Percentiles rank a stretch among this genome's conserved stretches.
These are phyloP conservation scores for Camillea tinctor DNA, from an alignment of 2,329 filamentous ascomycete species.

Conservation along the genomic window DNA sequence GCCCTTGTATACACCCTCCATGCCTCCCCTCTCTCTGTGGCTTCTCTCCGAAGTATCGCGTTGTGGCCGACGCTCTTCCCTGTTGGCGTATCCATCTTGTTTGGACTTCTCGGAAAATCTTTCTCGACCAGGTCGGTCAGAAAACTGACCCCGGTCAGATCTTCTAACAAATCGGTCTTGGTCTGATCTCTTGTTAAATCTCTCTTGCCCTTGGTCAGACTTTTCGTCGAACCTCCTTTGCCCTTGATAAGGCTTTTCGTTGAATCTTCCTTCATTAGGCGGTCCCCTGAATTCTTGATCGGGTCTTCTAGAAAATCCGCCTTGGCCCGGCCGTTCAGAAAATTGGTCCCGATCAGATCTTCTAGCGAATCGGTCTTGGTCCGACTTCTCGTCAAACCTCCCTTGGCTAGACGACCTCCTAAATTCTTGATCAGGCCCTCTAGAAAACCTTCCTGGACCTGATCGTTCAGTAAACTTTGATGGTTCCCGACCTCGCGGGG, in stretches of 20 bases:
- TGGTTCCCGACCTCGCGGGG: too few relatives aligned
- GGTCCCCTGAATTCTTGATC: too few relatives aligned
- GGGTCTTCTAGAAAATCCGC: not conserved
- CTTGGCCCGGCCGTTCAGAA: not conserved
- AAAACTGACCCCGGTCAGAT: too few relatives aligned
- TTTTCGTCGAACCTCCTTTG: not conserved
- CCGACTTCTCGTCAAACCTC: too few relatives aligned
- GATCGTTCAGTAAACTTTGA: not conserved
- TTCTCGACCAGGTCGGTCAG: not conserved
- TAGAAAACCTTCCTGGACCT: not conserved
- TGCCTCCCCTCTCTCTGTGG: constrained; percentile 2
- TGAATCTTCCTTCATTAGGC: too few relatives aligned
- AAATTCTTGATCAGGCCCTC: too few relatives aligned
- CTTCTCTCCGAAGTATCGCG: not conserved
- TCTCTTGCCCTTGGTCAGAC: too few relatives aligned
- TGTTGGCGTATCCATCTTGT: not conserved
- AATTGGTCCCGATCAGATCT: not conserved
- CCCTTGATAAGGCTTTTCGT: not conserved
- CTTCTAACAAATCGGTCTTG: too few relatives aligned
- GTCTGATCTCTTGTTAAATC: too few relatives aligned
- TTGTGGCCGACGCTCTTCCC: not conserved
- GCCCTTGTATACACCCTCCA: constrained; percentile 3
- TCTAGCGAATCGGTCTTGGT: not conserved
- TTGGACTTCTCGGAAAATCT: not conserved
- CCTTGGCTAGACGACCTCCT: too few relatives aligned